Percentiles rank a stretch among this genome's conserved stretches.
Conservation (phyloP, 2,329 filamentous ascomycete genomes). For the Davidsoniella neocaledoniae region DNA sequence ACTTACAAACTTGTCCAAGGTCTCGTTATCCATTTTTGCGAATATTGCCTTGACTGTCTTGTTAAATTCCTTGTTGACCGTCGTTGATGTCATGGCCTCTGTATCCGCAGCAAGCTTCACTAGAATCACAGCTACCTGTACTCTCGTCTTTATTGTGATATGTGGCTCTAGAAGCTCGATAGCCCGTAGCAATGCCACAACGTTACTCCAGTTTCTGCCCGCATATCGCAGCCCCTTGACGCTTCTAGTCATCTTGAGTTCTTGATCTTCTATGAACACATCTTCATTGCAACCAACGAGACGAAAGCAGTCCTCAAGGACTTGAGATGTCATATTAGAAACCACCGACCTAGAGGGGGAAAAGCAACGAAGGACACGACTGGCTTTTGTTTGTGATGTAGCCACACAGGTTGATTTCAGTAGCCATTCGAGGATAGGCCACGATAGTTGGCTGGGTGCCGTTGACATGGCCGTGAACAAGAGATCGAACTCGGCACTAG, state of each 20-base stretch:
- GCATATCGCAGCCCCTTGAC: not conserved
- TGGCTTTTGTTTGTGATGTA: not conserved
- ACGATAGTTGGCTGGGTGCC: conserved; percentile 27
- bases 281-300: conserved; percentile 8
- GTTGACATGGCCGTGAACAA: not conserved
- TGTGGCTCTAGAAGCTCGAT: not conserved
- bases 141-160: not conserved
- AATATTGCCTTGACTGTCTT: conserved; percentile 28
- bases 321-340: not conserved
- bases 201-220: not conserved
- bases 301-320: conserved; percentile 6
- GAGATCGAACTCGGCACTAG: not conserved
- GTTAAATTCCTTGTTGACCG: conserved; percentile 24
- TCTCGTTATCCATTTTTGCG: conserved; percentile 21
- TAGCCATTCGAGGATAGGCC: conserved; percentile 52
- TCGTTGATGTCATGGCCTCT: conserved; percentile 3
- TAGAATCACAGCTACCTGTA: conserved; percentile 1
- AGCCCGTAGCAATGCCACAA: conserved; percentile 3
- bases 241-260: conserved; percentile 1
- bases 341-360: not conserved
- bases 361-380: conserved; percentile 4
- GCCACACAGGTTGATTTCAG: conserved; percentile 34
- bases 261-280: not conserved
- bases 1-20: conserved; percentile 29
- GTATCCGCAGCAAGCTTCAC: conserved; percentile 7